These are phyloP conservation scores for Xylaria sp. DNA, from an alignment of 2,329 filamentous ascomycete species.

Conservation along the genomic window DNA sequence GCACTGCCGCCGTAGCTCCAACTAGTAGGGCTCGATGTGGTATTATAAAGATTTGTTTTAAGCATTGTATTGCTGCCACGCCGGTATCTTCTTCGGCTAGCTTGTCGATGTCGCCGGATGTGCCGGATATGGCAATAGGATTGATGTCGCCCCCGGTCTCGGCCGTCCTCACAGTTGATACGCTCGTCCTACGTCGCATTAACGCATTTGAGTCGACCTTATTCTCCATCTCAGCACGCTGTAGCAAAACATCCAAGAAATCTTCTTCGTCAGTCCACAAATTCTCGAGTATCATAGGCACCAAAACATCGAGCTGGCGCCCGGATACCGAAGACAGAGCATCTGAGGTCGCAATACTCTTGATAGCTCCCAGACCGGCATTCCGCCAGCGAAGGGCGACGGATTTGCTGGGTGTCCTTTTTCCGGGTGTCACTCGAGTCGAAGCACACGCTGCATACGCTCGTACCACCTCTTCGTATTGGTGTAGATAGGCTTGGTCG, in stretches of 20 bases:
- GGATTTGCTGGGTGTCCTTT: constrained; percentile 68
- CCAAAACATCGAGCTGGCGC: constrained; percentile 76
- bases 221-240: constrained; percentile 71
- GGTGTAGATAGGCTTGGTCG: constrained; percentile 79
- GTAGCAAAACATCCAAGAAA: constrained; percentile 70
- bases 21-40: constrained; percentile 85
- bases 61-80: constrained; percentile 80
- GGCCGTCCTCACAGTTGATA: constrained; percentile 75
- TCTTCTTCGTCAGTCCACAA: constrained; percentile 76
- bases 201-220: constrained; percentile 69
- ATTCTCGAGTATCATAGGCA: constrained; percentile 87
- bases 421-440: constrained; percentile 58
- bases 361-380: constrained; percentile 77
- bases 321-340: constrained; percentile 75
- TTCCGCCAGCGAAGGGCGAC: constrained; percentile 80
- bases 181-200: constrained; percentile 73
- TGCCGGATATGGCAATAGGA: constrained; percentile 75
- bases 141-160: constrained; percentile 69
- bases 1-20: constrained; percentile 72
- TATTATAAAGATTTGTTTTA: constrained; percentile 83
- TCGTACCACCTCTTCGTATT: constrained; percentile 82
- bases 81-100: constrained; percentile 88
- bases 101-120: constrained; percentile 85
- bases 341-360: constrained; percentile 79
- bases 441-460: constrained; percentile 82